Conservation (phyloP, 73 alveolate genomes). For the Paramecium tetraurelia region DNA sequence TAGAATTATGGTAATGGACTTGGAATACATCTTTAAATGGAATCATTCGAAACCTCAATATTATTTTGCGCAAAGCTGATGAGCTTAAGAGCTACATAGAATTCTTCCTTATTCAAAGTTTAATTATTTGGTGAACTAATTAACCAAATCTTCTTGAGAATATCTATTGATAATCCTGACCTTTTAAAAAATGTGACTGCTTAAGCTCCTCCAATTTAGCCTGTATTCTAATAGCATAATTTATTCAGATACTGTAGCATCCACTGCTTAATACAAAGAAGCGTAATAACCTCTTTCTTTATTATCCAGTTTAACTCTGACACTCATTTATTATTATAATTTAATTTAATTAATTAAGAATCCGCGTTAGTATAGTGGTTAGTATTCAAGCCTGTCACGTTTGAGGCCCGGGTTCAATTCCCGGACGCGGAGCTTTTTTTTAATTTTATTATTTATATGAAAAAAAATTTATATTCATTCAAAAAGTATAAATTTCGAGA, state of each 20-base stretch:
- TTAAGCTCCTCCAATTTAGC: slow-evolving; percentile 36
- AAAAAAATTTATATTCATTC: too few relatives aligned
- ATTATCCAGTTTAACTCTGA: neutral
- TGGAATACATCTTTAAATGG: slow-evolving; percentile 16
- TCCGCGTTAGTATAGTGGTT: slow-evolving; percentile 74
- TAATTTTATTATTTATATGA: neutral
- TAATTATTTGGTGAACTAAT: slow-evolving; percentile 26
- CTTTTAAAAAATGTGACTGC: slow-evolving; percentile 27
- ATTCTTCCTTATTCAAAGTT: slow-evolving; percentile 31
- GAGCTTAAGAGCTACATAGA: slow-evolving; percentile 17
- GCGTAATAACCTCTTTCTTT: slow-evolving; percentile 44
- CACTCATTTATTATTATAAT: neutral
- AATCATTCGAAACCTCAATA: neutral
- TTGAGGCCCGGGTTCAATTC: slow-evolving; percentile 91
- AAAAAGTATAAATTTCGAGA: too few relatives aligned
- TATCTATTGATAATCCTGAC: slow-evolving; percentile 7
- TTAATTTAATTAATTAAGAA: neutral
- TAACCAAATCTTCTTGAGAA: slow-evolving; percentile 38
- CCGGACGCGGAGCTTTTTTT: slow-evolving; percentile 88
- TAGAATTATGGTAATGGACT: slow-evolving; percentile 6
- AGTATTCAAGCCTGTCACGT: slow-evolving; percentile 91
- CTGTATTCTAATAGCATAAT: neutral
- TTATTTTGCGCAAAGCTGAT: slow-evolving; percentile 34
- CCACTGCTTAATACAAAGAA: slow-evolving; percentile 32
- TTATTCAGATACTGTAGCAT: neutral